Percentiles rank a stretch among this genome's conserved stretches.
Conservation (phyloP, 73 alveolate genomes). For the Tetrahymena malaccensis region DNA sequence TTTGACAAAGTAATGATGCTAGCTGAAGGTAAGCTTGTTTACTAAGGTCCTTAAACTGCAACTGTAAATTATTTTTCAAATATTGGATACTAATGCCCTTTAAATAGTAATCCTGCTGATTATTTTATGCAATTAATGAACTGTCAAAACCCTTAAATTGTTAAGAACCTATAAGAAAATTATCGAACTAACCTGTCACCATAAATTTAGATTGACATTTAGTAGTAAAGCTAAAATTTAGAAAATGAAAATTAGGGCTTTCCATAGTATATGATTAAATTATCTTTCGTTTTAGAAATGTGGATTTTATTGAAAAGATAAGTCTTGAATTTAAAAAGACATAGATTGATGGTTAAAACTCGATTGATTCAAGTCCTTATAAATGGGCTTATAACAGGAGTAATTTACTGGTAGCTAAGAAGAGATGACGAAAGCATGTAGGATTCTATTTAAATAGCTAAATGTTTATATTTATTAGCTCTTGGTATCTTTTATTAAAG, state of each 20-base stretch:
- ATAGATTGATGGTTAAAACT: not conserved
- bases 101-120: conserved; percentile 59
- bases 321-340: not conserved
- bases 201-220: not conserved
- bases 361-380: not conserved
- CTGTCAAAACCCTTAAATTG: not conserved
- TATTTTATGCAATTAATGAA: conserved; percentile 30
- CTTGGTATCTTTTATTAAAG: not conserved
- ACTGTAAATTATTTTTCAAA: not conserved
- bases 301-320: not conserved
- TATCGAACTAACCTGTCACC: not conserved
- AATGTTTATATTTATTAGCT: not conserved
- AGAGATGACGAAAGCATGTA: not conserved
- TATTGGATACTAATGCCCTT: conserved; percentile 46
- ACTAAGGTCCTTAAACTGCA: not conserved
- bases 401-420: not conserved
- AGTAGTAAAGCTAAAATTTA: not conserved
- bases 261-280: not conserved
- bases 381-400: not conserved
- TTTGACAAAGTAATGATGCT: conserved; percentile 4
- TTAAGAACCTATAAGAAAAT: not conserved
- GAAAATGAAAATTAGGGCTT: not conserved
- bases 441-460: not conserved
- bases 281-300: not conserved
- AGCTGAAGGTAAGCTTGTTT: conserved; percentile 9